These are phyloP conservation scores for Juglanconis juglandina DNA, from an alignment of 2,329 filamentous ascomycete genomes.

Conservation along the genomic window DNA sequence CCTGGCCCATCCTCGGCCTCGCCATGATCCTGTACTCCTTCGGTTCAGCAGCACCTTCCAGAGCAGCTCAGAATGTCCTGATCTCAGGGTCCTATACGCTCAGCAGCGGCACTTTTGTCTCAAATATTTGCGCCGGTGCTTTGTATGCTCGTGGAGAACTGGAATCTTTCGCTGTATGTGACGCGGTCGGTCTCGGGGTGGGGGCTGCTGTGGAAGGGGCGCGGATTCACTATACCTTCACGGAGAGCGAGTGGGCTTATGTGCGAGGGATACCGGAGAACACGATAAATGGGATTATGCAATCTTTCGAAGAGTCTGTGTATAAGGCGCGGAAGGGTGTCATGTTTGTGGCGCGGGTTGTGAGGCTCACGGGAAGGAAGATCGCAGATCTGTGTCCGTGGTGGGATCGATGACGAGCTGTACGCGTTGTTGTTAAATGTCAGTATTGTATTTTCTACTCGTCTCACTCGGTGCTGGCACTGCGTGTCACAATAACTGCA, in stretches of 20 bases:
- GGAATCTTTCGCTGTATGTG: neutral
- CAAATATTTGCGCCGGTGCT: neutral
- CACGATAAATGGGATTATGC: neutral
- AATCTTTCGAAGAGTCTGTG: constrained; percentile 3
- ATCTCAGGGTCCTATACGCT: neutral
- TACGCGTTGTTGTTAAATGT: no score
- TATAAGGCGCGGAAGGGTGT: neutral
- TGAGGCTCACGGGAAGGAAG: neutral
- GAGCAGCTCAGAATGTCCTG: neutral
- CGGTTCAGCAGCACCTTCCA: neutral
- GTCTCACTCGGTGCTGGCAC: no score
- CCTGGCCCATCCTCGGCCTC: neutral
- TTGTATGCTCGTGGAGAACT: neutral
- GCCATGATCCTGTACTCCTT: neutral
- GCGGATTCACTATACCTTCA: neutral
- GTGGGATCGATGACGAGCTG: neutral
- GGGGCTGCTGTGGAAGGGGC: neutral
- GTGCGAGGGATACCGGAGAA: neutral
- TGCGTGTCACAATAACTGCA: neutral
- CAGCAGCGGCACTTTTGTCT: neutral
- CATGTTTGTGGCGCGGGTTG: neutral
- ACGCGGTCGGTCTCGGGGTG: neutral
- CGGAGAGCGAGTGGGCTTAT: neutral
- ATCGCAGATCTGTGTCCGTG: neutral
- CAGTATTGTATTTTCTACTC: no score